Conservation (phyloP, 2,329 filamentous ascomycete species). For the Colletotrichum ledebouriae region DNA sequence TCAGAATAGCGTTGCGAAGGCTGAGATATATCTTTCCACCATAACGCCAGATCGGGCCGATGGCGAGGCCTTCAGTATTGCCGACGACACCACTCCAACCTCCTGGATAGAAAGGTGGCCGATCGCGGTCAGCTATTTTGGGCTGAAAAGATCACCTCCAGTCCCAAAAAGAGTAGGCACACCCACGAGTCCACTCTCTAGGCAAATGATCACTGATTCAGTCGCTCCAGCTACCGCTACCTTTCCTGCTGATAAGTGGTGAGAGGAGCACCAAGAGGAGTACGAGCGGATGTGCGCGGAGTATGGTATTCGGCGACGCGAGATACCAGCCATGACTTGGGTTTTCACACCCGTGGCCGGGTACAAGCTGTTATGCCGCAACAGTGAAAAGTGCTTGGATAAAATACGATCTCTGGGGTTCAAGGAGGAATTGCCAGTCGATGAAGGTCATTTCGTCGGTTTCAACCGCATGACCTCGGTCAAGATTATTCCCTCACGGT, state of each 20-base stretch:
- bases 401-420: conserved; percentile 32
- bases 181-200: too few relatives aligned
- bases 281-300: conserved; percentile 18
- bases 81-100: conserved; percentile 18
- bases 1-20: neutral
- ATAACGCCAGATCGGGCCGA: conserved; percentile 10
- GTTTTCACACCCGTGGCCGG: too few relatives aligned
- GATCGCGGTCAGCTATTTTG: conserved; percentile 10
- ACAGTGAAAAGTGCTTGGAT: conserved; percentile 25
- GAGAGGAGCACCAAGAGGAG: neutral
- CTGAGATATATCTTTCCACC: neutral
- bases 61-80: conserved; percentile 26
- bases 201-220: neutral
- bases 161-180: neutral
- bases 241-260: neutral
- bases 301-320: conserved; percentile 15
- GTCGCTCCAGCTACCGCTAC: neutral
- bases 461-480: conserved; percentile 4
- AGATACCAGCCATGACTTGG: conserved; percentile 27
- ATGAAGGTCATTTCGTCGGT: conserved; percentile 13
- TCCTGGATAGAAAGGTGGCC: conserved; percentile 22
- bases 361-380: too few relatives aligned
- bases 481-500: too few relatives aligned
- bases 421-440: conserved; percentile 16
- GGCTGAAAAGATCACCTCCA: neutral